Conservation (phyloP, 164 flowering plant genomes). For the Vitis amurensis region DNA sequence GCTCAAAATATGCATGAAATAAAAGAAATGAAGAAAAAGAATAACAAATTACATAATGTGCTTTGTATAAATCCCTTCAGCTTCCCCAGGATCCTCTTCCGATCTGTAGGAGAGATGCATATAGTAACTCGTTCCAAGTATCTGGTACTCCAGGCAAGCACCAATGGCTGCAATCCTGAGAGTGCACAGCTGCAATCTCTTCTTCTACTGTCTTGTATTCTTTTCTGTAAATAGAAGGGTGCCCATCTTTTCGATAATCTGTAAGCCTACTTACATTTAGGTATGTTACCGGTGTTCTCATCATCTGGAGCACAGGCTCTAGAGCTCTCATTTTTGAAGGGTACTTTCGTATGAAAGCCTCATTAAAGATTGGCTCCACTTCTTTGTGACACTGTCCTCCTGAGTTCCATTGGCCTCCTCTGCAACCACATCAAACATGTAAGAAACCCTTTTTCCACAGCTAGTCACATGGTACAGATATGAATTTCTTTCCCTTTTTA, state of each 20-base stretch:
- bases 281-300: slow-evolving; percentile 62
- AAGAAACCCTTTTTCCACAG: neutral
- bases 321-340: slow-evolving; percentile 74
- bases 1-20: too few relatives aligned
- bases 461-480: neutral
- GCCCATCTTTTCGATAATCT: slow-evolving; percentile 80
- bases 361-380: slow-evolving; percentile 67
- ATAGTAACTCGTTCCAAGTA: slow-evolving; percentile 83
- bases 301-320: slow-evolving; percentile 45
- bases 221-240: slow-evolving; percentile 79
- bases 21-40: neutral
- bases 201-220: slow-evolving; percentile 41
- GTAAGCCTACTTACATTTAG: slow-evolving; percentile 77
- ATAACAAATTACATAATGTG: neutral
- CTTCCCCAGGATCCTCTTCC: slow-evolving; percentile 40
- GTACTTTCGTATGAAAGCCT: slow-evolving; percentile 46
- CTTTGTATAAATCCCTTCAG: neutral
- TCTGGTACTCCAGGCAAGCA: slow-evolving; percentile 94
- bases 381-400: slow-evolving; percentile 83
- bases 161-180: slow-evolving; percentile 94
- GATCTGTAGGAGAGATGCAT: slow-evolving; percentile 54
- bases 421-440: slow-evolving; percentile 33
- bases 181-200: slow-evolving; percentile 31
- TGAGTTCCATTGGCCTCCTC: slow-evolving; percentile 91
- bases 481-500: neutral